Evolutionary conservation across 352 stramenopile genomes (phyloP), one percentile per base, ranked within the genome.

Genomic region (Globisporangium nodosum): DNA sequence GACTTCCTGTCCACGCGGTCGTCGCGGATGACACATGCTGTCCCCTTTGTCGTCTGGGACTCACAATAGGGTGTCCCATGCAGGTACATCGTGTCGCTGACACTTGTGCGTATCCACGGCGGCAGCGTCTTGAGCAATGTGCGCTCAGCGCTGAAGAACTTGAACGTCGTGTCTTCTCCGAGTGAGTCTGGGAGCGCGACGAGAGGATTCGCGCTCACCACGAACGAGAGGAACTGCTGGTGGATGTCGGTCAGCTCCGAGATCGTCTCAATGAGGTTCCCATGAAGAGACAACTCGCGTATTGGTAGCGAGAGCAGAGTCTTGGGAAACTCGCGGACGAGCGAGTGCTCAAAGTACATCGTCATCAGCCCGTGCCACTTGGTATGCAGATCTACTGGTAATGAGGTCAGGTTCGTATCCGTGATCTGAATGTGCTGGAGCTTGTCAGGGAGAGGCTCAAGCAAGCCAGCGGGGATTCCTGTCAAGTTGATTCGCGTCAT

Each of bases 341-440:
- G 31, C 31, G 31, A 35, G 31, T 8, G 3, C 31, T 35, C 31
- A 2, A 35, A 0, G 3, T 4, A 8, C 31, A 35, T 2, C 31
- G 31, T 8, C 31, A 35, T 3, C 2, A 2, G 4, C 0, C 0
- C 31, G 31, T 35, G 31, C 31, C 31, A 35, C 2, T 35, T 35
- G 31, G 31, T 35, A 2, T 35, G 31, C 31, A 35, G 31, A 35
- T 35, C 31, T 12, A 5, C 0, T 1, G 33, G 33, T 12, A 74
- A 24, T 2, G 57, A 16, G 4, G 60, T 69, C 16, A 74, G 47
- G 27, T 71, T 69, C n/a, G n/a, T n/a, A n/a, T n/a, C n/a, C n/a
- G n/a, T 1, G 15, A 74, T 60, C 37, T 71, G 59, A 50, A 74
- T 56, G 45, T 66, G 50, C 7, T 57, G 54, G 46, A 73, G 66